Base-by-base conservation (phyloP, 2,329 filamentous ascomycete genomes). In the Xylariaceae sp. region DNA sequence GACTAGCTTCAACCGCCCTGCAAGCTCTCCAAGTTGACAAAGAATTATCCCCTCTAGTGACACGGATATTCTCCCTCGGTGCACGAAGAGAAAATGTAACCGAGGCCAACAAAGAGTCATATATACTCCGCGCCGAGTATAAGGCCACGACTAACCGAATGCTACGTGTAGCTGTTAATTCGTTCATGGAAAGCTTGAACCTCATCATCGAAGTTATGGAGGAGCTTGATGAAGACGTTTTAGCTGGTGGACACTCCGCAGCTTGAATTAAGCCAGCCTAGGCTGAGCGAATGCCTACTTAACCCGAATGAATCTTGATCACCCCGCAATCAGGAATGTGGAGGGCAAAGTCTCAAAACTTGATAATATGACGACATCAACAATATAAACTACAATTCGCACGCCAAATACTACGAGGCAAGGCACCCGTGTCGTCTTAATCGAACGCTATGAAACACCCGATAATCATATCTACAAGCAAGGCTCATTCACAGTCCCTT, bases 91-190 rank as follows among this genome's bases (percentile, higher is more conserved):
- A 60, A n/a, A 42, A 53, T 13, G 32, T 65, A 18, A 43, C 60
- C 47, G 57, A 66, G 20, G 56, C 62, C 21, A 53, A 61, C 20
- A 53, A 60, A 23, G 68, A 69, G 33, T 65, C 70, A 15, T 73
- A 67, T 18, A 73, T 92, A 4, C 77, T 97, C 42, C 79, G 81
- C 55, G 88, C 90, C 8, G 82, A 88, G 55, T 97, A 97, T 74
- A 82, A 81, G 49, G 94, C 94, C 1, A 91, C 91, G 0, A 97
- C 94, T 16, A 96, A 97, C 70, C 87, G 94, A 63, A 97, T 97
- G 93, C 81, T 99, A 53, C 87, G 94, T 37, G 94, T 99, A 2
- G 90, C 93, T 3, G 92, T 97, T 51, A 97, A 97, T 74, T 91
- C 92, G 8, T 97, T 97, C 73, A 92, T 97, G 80, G 93, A 97